phyloP scores from a whole-genome alignment of 176 grass and related monocot species.

The Aegilops umbellulata region DNA sequence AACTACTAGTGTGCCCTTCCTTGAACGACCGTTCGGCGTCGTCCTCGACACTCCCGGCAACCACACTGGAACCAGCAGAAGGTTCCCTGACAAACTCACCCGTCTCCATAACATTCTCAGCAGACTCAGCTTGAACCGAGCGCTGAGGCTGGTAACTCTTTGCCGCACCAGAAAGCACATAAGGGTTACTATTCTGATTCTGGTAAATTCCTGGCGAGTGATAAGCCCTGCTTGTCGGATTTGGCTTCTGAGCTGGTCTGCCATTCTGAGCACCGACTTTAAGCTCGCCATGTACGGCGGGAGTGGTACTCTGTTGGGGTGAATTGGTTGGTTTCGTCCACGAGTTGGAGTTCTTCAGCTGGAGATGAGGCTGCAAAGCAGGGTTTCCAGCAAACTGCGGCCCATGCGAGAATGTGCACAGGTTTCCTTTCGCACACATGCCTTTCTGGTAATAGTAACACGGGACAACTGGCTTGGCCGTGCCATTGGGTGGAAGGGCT shows the following conservation, averaged over 20 bases:
- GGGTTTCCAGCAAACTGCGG: constrained; percentile 33
- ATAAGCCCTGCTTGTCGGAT: constrained; percentile 9
- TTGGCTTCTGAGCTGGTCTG: constrained; percentile 18
- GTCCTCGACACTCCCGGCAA: background rate
- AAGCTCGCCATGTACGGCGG: background rate
- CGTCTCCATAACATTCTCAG: constrained; percentile 35
- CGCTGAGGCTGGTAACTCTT: constrained; percentile 26
- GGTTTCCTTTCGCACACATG: constrained; percentile 57
- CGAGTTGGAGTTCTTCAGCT: constrained; percentile 40
- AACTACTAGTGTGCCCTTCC: constrained; percentile 10
- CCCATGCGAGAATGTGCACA: constrained; percentile 55
- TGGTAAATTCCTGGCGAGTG: constrained; percentile 14
- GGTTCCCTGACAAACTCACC: constrained; percentile 51
- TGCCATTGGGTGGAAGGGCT: constrained; percentile 27
- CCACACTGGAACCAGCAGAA: constrained; percentile 47
- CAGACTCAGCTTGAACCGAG: constrained; percentile 13
- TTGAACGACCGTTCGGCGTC: constrained; percentile 32
- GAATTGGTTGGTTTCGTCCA: constrained; percentile 39
- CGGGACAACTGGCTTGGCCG: constrained; percentile 38
- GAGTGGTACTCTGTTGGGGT: constrained; percentile 17
- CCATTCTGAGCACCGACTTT: constrained; percentile 8
- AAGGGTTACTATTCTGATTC: constrained; percentile 19
- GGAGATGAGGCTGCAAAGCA: constrained; percentile 22
- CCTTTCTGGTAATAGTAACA: constrained; percentile 72
- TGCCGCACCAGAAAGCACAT: constrained; percentile 1